Conservation (phyloP, 2,329 filamentous ascomycete species). For the Talaromyces sp. region DNA sequence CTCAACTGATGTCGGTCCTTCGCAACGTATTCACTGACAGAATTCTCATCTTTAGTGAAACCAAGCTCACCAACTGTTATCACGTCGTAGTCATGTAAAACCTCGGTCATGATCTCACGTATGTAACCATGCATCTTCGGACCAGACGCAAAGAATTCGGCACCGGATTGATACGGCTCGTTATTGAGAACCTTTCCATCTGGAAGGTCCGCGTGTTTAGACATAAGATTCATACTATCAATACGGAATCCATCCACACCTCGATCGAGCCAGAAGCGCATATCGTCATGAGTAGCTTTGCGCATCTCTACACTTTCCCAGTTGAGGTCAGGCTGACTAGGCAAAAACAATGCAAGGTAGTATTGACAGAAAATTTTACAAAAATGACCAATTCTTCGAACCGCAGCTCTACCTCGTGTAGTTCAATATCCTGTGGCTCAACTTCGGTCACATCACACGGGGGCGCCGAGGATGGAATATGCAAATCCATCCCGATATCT, state of each 20-base stretch:
- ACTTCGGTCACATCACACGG: not conserved
- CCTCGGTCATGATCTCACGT: constrained; percentile 37
- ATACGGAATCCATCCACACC: constrained; percentile 72
- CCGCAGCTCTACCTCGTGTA: not conserved
- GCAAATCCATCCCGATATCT: not conserved
- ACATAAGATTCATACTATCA: constrained; percentile 69
- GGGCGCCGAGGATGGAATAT: not conserved
- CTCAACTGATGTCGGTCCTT: constrained; percentile 43
- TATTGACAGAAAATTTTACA: constrained; percentile 62
- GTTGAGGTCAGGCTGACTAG: constrained; percentile 66
- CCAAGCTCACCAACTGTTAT: constrained; percentile 31
- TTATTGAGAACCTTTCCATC: constrained; percentile 39
- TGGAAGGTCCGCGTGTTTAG: constrained; percentile 59
- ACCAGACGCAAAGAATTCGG: constrained; percentile 55
- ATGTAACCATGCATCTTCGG: constrained; percentile 44
- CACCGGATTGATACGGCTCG: constrained; percentile 52
- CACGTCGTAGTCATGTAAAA: constrained; percentile 39
- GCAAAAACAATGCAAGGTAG: constrained; percentile 38
- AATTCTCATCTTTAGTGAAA: constrained; percentile 7
- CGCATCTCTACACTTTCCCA: constrained; percentile 71
- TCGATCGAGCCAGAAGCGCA: constrained; percentile 75
- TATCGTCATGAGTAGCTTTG: constrained; percentile 66
- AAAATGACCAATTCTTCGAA: not conserved
- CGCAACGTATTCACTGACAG: constrained; percentile 34
- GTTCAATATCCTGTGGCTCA: not conserved